phyloP scores from a whole-genome alignment of 2,329 filamentous ascomycete genomes.

The Arthrobotrys musiformis region DNA sequence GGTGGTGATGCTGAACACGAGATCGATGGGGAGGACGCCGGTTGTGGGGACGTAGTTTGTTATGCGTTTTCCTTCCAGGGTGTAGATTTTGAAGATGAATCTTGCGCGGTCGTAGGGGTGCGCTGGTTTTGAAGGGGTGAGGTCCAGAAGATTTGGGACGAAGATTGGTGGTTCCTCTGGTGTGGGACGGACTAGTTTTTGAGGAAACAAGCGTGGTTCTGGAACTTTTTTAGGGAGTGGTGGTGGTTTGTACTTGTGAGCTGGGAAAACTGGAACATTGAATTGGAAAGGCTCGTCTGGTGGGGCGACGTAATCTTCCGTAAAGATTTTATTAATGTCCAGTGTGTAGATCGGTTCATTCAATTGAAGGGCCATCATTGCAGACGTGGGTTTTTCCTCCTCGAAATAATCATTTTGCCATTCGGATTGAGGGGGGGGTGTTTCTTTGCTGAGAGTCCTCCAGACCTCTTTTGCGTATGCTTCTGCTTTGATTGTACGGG shows the following conservation, averaged over 20 bases:
- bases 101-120: background rate
- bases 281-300: background rate
- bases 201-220: background rate
- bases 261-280: background rate
- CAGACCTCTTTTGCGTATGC: constrained; percentile 1
- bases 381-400: constrained; percentile 3
- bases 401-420: background rate
- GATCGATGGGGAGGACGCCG: background rate
- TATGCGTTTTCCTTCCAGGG: background rate
- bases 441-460: background rate
- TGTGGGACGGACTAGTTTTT: background rate
- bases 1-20: constrained; percentile 4
- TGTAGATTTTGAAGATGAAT: background rate
- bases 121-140: background rate
- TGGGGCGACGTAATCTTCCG: background rate
- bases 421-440: background rate
- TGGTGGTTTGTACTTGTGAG: background rate
- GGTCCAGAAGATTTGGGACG: background rate
- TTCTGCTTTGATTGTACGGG: background rate
- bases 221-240: background rate
- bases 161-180: background rate
- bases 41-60: background rate
- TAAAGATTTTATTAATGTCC: background rate
- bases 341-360: constrained; percentile 9
- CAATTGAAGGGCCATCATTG: constrained; percentile 7